Evolutionary conservation across 306 rosid genomes (phyloP), one percentile per base, ranked within the genome.

Genomic region (Aeschynomene evenia): DNA sequence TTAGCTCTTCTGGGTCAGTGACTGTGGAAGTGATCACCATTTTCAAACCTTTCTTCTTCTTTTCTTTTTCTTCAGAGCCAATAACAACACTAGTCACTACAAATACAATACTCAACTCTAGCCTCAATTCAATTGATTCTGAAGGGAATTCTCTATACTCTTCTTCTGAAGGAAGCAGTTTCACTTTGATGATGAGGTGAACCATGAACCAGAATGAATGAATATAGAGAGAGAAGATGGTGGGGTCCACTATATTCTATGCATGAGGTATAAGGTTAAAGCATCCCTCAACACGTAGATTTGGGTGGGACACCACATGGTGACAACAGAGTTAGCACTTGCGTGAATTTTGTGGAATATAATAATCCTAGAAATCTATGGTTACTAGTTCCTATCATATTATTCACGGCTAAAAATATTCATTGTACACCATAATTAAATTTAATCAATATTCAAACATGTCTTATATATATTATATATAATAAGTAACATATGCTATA

Each of bases 11-110:
- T 12, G 82, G 69, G 22, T 90, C 80, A 23, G 48, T 43, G 49
- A 52, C 70, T 5, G 84, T 24, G 23, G 89, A 68, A 1, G 87
- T 12, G 24, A 88, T 46, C 84, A 77, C 89, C 91, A 85, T 87
- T 19, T 87, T 16, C n/a, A n/a, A n/a, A n/a, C n/a, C n/a, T n/a
- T n/a, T n/a, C n/a, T 66, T 74, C 1, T 45, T 34, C 40, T 34
- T 45, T 45, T 21, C n/a, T n/a, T n/a, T 15, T 45, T 6, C 9
- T 15, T 5, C 18, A 6, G 16, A 40, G 15, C 48, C 13, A 40
- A 40, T 0, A 2, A 1, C 3, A 11, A 40, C 4, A 40, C 16
- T 12, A 12, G 48, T 2, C 48, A 40, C n/a, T n/a, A n/a, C n/a
- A n/a, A n/a, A n/a, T n/a, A 40, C 6, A 40, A 13, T 3, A 40